phyloP scores from a whole-genome alignment of 2,329 filamentous ascomycete genomes.

The Lachnellula cervina region DNA sequence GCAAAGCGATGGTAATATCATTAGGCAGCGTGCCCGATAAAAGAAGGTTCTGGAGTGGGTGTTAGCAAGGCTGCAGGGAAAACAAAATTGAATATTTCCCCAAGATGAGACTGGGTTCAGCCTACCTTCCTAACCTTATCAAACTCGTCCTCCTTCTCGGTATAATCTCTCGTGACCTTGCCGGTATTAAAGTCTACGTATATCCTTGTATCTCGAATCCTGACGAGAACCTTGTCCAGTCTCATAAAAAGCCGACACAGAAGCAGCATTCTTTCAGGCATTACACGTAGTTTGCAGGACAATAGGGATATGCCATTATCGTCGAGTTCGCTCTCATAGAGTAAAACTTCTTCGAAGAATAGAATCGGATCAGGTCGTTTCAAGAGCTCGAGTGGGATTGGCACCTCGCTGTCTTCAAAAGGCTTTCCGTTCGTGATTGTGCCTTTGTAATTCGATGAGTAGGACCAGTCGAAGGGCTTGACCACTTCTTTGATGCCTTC shows the following conservation, averaged over 20 bases:
- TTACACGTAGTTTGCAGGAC: slow-evolving; percentile 87
- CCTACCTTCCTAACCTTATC: slow-evolving; percentile 67
- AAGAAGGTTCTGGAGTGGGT: slow-evolving; percentile 40
- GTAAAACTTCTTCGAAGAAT: slow-evolving; percentile 92
- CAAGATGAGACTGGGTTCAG: slow-evolving; percentile 9
- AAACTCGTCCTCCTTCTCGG: slow-evolving; percentile 78
- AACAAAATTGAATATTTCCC: not conserved
- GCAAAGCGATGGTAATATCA: slow-evolving; percentile 69
- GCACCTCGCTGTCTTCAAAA: slow-evolving; percentile 25
- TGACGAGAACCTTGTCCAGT: slow-evolving; percentile 81
- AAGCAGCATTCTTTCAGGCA: slow-evolving; percentile 81
- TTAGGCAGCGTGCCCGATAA: slow-evolving; percentile 54
- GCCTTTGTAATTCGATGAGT: slow-evolving; percentile 82
- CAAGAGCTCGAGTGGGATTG: slow-evolving; percentile 81
- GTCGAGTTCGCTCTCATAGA: slow-evolving; percentile 96
- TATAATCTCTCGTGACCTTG: slow-evolving; percentile 83
- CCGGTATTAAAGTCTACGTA: slow-evolving; percentile 83
- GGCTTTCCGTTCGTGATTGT: slow-evolving; percentile 44
- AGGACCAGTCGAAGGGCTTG: slow-evolving; percentile 97
- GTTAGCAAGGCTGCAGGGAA: slow-evolving; percentile 16
- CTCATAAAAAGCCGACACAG: slow-evolving; percentile 87
- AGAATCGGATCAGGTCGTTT: slow-evolving; percentile 88
- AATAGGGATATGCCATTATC: slow-evolving; percentile 93
- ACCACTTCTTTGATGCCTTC: slow-evolving; percentile 89
- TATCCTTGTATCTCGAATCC: slow-evolving; percentile 83